Conservation (phyloP, 139 green algal genomes). For the Mychonastes homosphaera region DNA sequence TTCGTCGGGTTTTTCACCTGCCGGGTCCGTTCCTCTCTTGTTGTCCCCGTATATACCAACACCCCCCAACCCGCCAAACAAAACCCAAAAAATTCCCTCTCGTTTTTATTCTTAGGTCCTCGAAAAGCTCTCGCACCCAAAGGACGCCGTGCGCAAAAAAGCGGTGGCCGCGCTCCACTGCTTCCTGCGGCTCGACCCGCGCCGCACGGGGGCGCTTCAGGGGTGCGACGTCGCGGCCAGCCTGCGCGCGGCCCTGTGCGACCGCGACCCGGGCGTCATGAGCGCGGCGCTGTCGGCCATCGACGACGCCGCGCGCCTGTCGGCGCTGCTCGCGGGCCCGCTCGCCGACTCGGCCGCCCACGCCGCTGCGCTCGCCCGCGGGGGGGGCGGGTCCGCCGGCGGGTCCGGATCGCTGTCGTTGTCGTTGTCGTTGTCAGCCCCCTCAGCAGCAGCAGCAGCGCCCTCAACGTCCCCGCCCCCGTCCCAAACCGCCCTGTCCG, state of each 20-base stretch:
- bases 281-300: slow-evolving; percentile 82
- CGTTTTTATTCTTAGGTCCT: slow-evolving; percentile 27
- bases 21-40: background rate
- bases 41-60: background rate
- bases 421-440: no score
- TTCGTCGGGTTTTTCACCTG: background rate
- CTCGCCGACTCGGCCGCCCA: no score
- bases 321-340: no score
- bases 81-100: background rate
- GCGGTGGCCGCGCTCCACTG: slow-evolving; percentile 83
- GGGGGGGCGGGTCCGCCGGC: no score
- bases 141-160: slow-evolving; percentile 89
- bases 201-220: slow-evolving; percentile 38
- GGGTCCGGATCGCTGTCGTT: no score
- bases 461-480: no score
- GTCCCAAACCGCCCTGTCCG: no score
- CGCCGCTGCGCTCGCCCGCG: no score
- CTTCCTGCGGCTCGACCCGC: slow-evolving; percentile 60
- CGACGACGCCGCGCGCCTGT: no score
- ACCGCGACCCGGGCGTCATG: slow-evolving; percentile 93
- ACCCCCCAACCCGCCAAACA: background rate
- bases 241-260: slow-evolving; percentile 56
- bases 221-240: slow-evolving; percentile 55
- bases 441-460: no score
- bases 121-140: slow-evolving; percentile 60